Evolutionary conservation across 495 filamentous ascomycete species (phyloP).

Genomic region (Chaetomium cochliodes): DNA sequence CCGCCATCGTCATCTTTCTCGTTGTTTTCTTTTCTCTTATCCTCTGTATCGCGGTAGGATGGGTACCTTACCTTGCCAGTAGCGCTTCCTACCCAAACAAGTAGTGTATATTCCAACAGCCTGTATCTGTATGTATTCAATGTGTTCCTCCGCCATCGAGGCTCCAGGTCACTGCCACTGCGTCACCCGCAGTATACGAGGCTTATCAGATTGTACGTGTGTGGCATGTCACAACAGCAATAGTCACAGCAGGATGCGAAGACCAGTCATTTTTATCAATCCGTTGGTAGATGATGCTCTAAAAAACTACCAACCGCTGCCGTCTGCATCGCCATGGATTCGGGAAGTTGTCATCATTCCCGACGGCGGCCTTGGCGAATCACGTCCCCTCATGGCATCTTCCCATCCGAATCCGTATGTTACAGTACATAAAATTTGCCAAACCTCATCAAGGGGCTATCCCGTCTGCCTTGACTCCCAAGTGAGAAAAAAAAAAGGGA

Average conservation of each 20-base stretch:
- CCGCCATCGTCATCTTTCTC: background rate
- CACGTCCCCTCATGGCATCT: background rate
- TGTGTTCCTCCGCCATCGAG: background rate
- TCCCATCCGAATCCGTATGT: background rate
- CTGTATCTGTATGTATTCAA: conserved; percentile 11
- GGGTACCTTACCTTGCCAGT: conserved; percentile 2
- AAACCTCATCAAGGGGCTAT: background rate
- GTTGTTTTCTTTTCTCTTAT: background rate
- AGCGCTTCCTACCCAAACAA: conserved; percentile 9
- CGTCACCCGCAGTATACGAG: no score
- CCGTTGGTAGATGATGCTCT: background rate
- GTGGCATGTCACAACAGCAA: background rate
- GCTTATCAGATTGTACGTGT: no score
- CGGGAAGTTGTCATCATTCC: background rate
- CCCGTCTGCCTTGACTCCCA: conserved; percentile 11
- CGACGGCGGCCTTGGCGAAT: background rate
- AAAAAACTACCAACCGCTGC: background rate
- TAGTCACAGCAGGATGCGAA: background rate
- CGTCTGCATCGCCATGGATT: background rate
- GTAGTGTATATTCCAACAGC: conserved; percentile 14
- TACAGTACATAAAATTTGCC: conserved; percentile 7
- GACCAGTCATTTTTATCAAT: background rate
- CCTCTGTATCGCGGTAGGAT: conserved; percentile 11
- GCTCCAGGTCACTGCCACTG: no score
- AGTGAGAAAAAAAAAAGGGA: background rate